Evolutionary conservation across 441 rosid genomes (phyloP).

Genomic region (Populus hybrid): DNA sequence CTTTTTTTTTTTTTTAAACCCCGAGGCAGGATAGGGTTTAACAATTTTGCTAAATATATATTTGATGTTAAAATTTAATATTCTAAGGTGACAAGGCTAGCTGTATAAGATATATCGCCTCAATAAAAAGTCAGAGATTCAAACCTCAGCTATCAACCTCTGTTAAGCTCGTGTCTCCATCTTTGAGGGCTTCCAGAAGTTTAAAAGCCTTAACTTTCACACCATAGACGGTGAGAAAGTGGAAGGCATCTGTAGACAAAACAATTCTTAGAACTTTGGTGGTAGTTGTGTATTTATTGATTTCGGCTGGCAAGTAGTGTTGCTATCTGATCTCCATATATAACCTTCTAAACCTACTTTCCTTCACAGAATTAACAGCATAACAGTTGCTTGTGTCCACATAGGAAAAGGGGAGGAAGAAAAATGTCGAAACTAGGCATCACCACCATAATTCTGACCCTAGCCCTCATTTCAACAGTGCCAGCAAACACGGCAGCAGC

Average conservation of each 20-base stretch:
- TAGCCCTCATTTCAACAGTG: not conserved
- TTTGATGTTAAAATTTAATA: too few species aligned
- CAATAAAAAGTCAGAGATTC: not conserved
- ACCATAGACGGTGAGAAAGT: not conserved
- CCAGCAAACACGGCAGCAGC: conserved; percentile 18
- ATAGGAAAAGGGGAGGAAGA: not conserved
- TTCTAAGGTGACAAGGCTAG: not conserved
- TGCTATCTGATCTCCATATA: not conserved
- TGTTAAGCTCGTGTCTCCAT: not conserved
- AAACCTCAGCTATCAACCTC: not conserved
- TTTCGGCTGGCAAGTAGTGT: not conserved
- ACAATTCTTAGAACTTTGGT: not conserved
- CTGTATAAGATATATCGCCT: not conserved
- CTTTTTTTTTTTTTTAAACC: too few species aligned
- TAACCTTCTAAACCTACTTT: not conserved
- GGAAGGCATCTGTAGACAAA: not conserved
- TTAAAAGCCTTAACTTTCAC: not conserved
- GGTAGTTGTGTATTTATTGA: conserved; percentile 23
- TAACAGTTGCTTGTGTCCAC: not conserved
- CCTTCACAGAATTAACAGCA: not conserved
- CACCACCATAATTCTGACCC: not conserved
- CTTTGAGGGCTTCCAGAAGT: not conserved
- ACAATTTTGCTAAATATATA: too few species aligned
- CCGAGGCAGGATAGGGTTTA: too few species aligned
- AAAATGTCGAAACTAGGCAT: not conserved